Conservation (phyloP, 1,284 basidiomycete genomes). For the Puccinia novopanici region DNA sequence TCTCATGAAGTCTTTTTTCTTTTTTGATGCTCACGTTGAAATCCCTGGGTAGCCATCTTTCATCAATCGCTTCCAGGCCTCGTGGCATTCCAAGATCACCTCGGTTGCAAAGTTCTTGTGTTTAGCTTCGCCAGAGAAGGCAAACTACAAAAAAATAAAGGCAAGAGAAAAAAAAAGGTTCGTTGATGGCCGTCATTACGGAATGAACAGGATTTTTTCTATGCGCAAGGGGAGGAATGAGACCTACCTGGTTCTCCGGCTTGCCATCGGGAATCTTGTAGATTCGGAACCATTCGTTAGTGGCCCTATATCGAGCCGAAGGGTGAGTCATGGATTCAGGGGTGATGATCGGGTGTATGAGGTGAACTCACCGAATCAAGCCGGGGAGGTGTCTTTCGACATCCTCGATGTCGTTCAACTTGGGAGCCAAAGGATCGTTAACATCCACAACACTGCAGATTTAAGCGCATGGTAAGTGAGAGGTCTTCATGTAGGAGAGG, state of each 20-base stretch:
- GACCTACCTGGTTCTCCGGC: constrained; percentile 66
- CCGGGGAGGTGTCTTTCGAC: constrained; percentile 98
- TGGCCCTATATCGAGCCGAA: constrained; percentile 31
- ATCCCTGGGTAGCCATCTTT: constrained; percentile 74
- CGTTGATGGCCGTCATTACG: not conserved
- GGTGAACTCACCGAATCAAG: constrained; percentile 68
- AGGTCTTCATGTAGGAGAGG: constrained; percentile 56
- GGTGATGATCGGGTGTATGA: not conserved
- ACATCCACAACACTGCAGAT: constrained; percentile 76
- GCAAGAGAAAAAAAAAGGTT: constrained; percentile 53
- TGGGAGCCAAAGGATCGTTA: constrained; percentile 89
- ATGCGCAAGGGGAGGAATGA: not conserved
- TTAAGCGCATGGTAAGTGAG: not conserved
- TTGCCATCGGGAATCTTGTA: constrained; percentile 81
- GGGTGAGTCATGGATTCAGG: constrained; percentile 78
- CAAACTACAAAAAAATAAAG: constrained; percentile 75
- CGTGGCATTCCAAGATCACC: constrained; percentile 98
- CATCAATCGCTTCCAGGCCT: constrained; percentile 95
- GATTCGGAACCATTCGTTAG: constrained; percentile 54
- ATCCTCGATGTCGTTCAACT: constrained; percentile 98
- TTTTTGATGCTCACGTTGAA: constrained; percentile 71
- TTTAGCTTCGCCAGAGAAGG: constrained; percentile 99
- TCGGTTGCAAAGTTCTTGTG: constrained; percentile 99
- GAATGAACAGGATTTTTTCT: not conserved
- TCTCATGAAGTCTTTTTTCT: constrained; percentile 63